phyloP scores from a whole-genome alignment of 495 filamentous ascomycete genomes.

The Hypoxylon perforatum region DNA sequence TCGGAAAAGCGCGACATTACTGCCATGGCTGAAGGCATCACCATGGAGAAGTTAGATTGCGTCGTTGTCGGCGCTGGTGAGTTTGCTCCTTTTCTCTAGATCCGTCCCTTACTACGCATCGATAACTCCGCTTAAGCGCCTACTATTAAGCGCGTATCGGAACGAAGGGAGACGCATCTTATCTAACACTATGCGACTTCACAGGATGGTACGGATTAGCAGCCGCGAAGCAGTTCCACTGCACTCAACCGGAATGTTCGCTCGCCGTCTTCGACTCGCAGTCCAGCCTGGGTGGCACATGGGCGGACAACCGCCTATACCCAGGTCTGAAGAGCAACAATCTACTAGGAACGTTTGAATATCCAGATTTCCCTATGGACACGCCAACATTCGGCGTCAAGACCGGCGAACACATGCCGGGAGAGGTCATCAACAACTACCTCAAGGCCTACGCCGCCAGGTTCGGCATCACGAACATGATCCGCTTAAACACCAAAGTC shows the following conservation, averaged over 20 bases:
- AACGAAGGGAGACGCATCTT: neutral
- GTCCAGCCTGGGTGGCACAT: conserved; percentile 71
- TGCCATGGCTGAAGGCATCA: conserved; percentile 20
- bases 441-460: conserved; percentile 66
- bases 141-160: neutral
- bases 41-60: conserved; percentile 57
- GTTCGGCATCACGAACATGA: conserved; percentile 62
- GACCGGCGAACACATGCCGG: conserved; percentile 73
- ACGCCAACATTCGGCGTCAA: conserved; percentile 66
- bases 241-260: conserved; percentile 50
- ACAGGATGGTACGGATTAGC: conserved; percentile 57
- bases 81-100: conserved; percentile 11
- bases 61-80: conserved; percentile 60
- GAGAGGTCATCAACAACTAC: conserved; percentile 69
- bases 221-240: conserved; percentile 55
- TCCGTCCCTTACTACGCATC: neutral
- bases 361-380: conserved; percentile 79
- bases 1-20: conserved; percentile 30
- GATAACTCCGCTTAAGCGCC: neutral
- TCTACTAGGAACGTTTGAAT: conserved; percentile 72
- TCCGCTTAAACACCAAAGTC: conserved; percentile 66
- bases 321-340: conserved; percentile 72
- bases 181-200: conserved; percentile 14
- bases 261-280: conserved; percentile 54
- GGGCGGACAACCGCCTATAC: conserved; percentile 73